Conservation (phyloP, 1,139 yeast species). For the Debaryomyces psychrophilus region DNA sequence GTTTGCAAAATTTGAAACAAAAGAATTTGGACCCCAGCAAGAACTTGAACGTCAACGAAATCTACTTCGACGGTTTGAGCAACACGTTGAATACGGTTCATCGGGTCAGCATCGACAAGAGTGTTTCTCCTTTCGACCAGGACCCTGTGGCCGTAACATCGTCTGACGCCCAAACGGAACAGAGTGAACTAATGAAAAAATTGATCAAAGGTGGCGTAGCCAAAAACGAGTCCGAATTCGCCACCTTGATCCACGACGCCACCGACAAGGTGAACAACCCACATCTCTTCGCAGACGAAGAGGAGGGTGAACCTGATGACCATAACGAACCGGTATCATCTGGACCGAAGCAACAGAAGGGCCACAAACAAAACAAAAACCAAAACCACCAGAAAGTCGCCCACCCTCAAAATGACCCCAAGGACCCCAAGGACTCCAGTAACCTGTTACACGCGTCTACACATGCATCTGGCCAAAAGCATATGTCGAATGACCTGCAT, state of each 20-base stretch:
- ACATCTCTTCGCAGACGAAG: slow-evolving; percentile 35
- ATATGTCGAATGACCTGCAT: not conserved
- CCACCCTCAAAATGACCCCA: not conserved
- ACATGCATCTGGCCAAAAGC: not conserved
- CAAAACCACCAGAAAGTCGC: not conserved
- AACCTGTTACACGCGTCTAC: slow-evolving; percentile 5
- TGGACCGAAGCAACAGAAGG: not conserved
- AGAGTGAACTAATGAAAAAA: slow-evolving; percentile 34
- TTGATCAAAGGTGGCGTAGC: slow-evolving; percentile 30
- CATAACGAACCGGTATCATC: slow-evolving; percentile 15
- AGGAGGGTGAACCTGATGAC: slow-evolving; percentile 24
- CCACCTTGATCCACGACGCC: slow-evolving; percentile 28
- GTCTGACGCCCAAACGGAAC: slow-evolving; percentile 12
- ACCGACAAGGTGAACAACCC: slow-evolving; percentile 28
- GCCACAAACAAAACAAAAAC: slow-evolving; percentile 6
- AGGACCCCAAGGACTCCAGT: slow-evolving; percentile 7
- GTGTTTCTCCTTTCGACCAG: slow-evolving; percentile 13
- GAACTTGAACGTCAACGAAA: slow-evolving; percentile 43
- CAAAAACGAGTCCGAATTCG: slow-evolving; percentile 27
- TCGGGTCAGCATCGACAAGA: slow-evolving; percentile 10
- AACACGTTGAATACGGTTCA: slow-evolving; percentile 20
- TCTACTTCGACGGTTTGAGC: slow-evolving; percentile 41
- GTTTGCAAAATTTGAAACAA: slow-evolving; percentile 44
- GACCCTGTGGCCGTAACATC: slow-evolving; percentile 9
- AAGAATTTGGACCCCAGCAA: slow-evolving; percentile 45